Evolutionary conservation across 2,329 filamentous ascomycete genomes (phyloP), one percentile per base, ranked within the genome.

Genomic region (Paracamarosporium sp.): DNA sequence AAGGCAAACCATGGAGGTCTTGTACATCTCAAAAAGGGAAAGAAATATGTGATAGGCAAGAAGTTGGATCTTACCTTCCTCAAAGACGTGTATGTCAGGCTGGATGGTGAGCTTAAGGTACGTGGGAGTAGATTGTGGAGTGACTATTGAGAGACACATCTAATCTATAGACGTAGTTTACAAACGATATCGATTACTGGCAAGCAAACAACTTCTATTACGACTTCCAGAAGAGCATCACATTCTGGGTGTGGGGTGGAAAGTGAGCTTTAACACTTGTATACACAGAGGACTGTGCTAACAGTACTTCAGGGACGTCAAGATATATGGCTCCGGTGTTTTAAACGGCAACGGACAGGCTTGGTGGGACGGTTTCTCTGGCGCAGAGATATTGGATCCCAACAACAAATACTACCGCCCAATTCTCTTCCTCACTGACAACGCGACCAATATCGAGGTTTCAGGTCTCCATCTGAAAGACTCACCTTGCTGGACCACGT

Each of bases 161-260:
- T n/a, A n/a, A n/a, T n/a, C n/a, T n/a, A n/a, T n/a, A n/a, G n/a
- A n/a, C n/a, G 1, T 25, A 79, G 75, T 82, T 82, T 65, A 81
- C 79, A 25, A 75, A 82, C 52, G 77, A 81, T 44, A 79, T 81
- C 40, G 67, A 74, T 4, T 82, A 81, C 65, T 82, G 80, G 80
- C 79, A 83, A 71, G 73, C 70, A 27, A 82, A 83, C 65, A 75
- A 82, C 67, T 83, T 82, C 68, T 82, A 79, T 59, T 81, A 83
- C 52, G 73, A 74, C 9, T 83, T 83, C 67, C 81, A 83, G 56
- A 81, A 81, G 60, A 85, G 82, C 3, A 83, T 88, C 54, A 85
- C 85, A 55, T 88, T 88, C 66, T 88, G 85, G 83, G 83, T 86
- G 50, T 88, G 85, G 85, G 85, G 86, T 54, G 86, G 86, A 11